Base-by-base conservation (phyloP, 805 yeast genomes). In the Dipodascus albidus region DNA sequence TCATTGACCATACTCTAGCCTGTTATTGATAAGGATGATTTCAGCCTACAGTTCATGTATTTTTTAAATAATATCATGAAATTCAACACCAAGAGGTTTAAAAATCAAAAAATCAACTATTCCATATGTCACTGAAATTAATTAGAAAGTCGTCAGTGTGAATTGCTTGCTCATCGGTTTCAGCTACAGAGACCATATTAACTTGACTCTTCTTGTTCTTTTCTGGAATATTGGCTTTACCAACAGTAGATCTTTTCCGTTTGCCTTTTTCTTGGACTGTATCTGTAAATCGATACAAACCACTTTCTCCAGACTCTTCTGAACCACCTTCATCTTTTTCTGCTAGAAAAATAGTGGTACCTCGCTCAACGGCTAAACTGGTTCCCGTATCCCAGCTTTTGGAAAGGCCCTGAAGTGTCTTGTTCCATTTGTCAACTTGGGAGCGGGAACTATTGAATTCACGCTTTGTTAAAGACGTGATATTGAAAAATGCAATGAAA, bases 351-450 rank as follows among this genome's bases (percentile, higher is more conserved):
- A 66, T 59, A 1, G 66, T 56, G 27, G 65, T 69, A 62, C 66
- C 62, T 3, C 69, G 55, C 52, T 62, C 58, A 2, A 61, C 58
- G 1, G 70, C 70, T 11, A 66, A 55, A 17, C 70, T 68, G 20
- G 69, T 59, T 20, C 70, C 70, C 52, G 66, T 69, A 49, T 62
- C 67, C 71, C 71, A 67, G 0, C 67, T 65, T 47, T 65, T 66
- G 35, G 61, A 58, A 23, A 67, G 53, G 1, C 63, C 64, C 23
- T 68, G 60, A 21, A 67, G 41, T 6, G 67, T 63, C 59, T 62
- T 64, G 9, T 64, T 57, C 69, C 69, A 67, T 27, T 64, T 63
- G 6, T 67, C 58, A 48, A 66, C 55, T 15, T 55, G 53, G 17
- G 60, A 62, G 1, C 59, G 55, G 19, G 64, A 59, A 14, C 57